Conservation (phyloP, 2,329 filamentous ascomycete genomes). For the Sarocladium kiliense region DNA sequence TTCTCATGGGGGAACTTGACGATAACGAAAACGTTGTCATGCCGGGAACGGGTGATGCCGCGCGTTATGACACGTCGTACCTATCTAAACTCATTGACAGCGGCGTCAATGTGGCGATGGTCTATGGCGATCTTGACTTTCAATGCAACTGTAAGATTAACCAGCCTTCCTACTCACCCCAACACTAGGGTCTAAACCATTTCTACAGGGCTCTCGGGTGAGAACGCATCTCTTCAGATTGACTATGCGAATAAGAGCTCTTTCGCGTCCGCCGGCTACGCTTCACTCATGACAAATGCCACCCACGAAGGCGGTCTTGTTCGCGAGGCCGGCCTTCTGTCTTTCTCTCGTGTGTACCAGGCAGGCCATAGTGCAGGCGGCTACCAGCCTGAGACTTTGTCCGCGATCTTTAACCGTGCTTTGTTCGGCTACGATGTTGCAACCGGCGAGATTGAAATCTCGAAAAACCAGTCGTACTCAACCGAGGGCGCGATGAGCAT, state of each 20-base stretch:
- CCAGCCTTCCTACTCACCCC: too few species aligned
- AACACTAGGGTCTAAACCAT: too few species aligned
- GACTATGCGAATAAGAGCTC: conserved; percentile 35
- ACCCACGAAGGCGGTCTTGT: conserved; percentile 65
- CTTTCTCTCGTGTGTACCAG: conserved; percentile 59
- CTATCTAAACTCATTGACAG: too few species aligned
- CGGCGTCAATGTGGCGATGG: too few species aligned
- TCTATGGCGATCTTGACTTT: conserved; percentile 53
- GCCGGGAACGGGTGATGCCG: too few species aligned
- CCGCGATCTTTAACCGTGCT: conserved; percentile 52
- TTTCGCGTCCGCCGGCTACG: conserved; percentile 66
- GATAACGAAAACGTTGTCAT: too few species aligned
- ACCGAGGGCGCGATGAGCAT: conserved; percentile 40
- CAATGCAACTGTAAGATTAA: conserved; percentile 50
- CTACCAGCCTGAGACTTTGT: conserved; percentile 50
- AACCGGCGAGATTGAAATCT: conserved; percentile 38
- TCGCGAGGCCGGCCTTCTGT: conserved; percentile 67
- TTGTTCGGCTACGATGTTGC: conserved; percentile 47
- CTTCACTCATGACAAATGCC: conserved; percentile 59
- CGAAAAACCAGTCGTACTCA: conserved; percentile 31
- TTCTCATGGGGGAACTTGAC: too few species aligned
- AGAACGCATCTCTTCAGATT: conserved; percentile 60
- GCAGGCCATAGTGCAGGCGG: conserved; percentile 56
- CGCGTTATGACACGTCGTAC: too few species aligned
- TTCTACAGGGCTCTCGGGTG: conserved; percentile 46